These are phyloP conservation scores for Micromonas commoda DNA, from an alignment of 139 green algal genomes.

Conservation along the genomic window DNA sequence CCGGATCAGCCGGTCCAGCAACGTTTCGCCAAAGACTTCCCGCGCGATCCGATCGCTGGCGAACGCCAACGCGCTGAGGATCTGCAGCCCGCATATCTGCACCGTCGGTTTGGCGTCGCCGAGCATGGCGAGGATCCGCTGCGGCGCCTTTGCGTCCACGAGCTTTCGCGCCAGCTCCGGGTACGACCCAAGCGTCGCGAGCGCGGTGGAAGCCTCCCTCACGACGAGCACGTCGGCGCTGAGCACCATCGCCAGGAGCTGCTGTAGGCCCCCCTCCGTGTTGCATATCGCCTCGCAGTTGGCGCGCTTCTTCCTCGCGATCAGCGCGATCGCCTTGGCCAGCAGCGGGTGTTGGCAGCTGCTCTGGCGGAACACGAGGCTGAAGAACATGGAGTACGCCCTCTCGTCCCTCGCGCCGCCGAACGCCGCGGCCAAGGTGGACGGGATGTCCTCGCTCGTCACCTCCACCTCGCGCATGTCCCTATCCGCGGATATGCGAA, in stretches of 20 bases:
- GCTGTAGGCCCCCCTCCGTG: slow-evolving; percentile 52
- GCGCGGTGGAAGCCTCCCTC: background rate
- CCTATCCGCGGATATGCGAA: slow-evolving; percentile 32
- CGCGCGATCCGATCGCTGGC: slow-evolving; percentile 22
- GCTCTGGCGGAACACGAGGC: slow-evolving; percentile 72
- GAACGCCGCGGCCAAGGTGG: background rate
- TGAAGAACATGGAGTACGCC: slow-evolving; percentile 71
- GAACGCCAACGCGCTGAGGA: slow-evolving; percentile 34
- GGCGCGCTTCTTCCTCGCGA: slow-evolving; percentile 55
- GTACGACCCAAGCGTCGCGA: slow-evolving; percentile 28
- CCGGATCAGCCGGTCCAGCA: background rate
- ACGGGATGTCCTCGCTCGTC: slow-evolving; percentile 19
- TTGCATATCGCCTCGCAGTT: slow-evolving; percentile 67
- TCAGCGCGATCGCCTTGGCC: slow-evolving; percentile 59
- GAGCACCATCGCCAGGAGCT: background rate
- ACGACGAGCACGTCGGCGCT: slow-evolving; percentile 49
- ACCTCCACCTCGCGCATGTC: slow-evolving; percentile 45
- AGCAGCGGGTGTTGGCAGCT: slow-evolving; percentile 77
- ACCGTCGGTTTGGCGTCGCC: slow-evolving; percentile 1
- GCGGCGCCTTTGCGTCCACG: slow-evolving; percentile 25
- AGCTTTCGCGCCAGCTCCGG: slow-evolving; percentile 27
- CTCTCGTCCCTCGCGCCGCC: slow-evolving; percentile 37
- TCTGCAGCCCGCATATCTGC: slow-evolving; percentile 26
- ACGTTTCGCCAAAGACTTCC: background rate
- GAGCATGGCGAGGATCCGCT: slow-evolving; percentile 30